phyloP scores from a whole-genome alignment of 371 early-diverging fungal genomes.

The Mucor piriformis region DNA sequence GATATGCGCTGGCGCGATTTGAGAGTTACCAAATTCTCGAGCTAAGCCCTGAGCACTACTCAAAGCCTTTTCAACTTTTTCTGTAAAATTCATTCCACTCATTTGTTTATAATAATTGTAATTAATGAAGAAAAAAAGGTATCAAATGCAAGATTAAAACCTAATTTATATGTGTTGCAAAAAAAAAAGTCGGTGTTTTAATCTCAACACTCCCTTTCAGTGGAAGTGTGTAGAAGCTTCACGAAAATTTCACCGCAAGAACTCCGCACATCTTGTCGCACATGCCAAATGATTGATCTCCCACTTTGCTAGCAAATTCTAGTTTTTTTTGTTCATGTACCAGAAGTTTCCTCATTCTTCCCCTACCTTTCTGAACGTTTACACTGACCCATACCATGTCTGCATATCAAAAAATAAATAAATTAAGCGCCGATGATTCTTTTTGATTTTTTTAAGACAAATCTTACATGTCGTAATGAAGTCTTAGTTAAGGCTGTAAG shows the following conservation, averaged over 20 bases:
- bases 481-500: too few species aligned
- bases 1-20: conserved; percentile 83
- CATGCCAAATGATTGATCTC: conserved; percentile 5
- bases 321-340: too few species aligned
- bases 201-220: background rate
- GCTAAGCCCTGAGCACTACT: conserved; percentile 74
- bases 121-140: conserved; percentile 5
- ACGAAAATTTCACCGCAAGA: background rate
- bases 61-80: conserved; percentile 78
- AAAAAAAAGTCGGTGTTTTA: conserved; percentile 6
- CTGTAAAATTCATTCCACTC: conserved; percentile 84
- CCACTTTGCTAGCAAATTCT: background rate
- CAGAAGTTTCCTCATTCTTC: too few species aligned
- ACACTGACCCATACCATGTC: too few species aligned
- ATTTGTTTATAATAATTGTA: conserved; percentile 25
- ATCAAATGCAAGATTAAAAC: background rate
- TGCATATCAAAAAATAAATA: background rate
- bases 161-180: conserved; percentile 8
- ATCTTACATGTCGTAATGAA: too few species aligned
- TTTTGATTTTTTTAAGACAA: too few species aligned
- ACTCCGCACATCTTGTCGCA: conserved; percentile 1
- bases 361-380: too few species aligned
- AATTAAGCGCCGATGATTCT: too few species aligned
- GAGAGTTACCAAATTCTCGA: conserved; percentile 76
- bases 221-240: conserved; percentile 15